Evolutionary conservation across 2,329 filamentous ascomycete species (phyloP).

Genomic region (Gliomastix tumulicola): DNA sequence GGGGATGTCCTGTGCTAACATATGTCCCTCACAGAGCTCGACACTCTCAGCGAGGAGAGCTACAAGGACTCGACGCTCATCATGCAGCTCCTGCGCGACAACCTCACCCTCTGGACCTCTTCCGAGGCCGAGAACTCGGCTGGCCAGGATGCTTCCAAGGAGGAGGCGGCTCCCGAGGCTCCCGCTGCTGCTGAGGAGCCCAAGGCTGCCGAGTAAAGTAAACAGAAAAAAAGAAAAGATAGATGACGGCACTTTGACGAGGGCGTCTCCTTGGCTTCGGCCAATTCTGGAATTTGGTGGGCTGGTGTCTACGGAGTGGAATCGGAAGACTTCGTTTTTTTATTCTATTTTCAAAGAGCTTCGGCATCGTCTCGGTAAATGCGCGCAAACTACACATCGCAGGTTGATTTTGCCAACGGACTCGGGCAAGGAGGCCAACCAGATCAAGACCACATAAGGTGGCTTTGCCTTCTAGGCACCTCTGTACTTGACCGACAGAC

Average conservation of each 20-base stretch:
- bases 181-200: conserved; percentile 53
- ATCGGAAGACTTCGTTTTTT: conserved; percentile 50
- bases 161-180: conserved; percentile 47
- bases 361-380: conserved; percentile 41
- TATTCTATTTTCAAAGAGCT: conserved; percentile 34
- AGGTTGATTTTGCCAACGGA: conserved; percentile 29
- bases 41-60: conserved; percentile 95
- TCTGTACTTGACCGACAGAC: conserved; percentile 29
- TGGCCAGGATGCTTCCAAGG: conserved; percentile 43
- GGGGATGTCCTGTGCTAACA: too few relatives aligned
- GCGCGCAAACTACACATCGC: too few relatives aligned
- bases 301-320: conserved; percentile 60
- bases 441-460: too few relatives aligned
- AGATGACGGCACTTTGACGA: too few relatives aligned
- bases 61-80: conserved; percentile 99
- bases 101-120: conserved; percentile 98
- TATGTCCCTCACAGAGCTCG: conserved; percentile 59
- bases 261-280: conserved; percentile 4
- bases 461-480: neutral
- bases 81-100: conserved; percentile 97
- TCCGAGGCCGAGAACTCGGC: conserved; percentile 86
- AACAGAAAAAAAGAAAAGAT: conserved; percentile 11
- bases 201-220: conserved; percentile 58
- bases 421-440: conserved; percentile 26
- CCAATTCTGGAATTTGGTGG: conserved; percentile 30